Base-by-base conservation (phyloP, 371 early-diverging fungal species). In the Mucor racemosus region DNA sequence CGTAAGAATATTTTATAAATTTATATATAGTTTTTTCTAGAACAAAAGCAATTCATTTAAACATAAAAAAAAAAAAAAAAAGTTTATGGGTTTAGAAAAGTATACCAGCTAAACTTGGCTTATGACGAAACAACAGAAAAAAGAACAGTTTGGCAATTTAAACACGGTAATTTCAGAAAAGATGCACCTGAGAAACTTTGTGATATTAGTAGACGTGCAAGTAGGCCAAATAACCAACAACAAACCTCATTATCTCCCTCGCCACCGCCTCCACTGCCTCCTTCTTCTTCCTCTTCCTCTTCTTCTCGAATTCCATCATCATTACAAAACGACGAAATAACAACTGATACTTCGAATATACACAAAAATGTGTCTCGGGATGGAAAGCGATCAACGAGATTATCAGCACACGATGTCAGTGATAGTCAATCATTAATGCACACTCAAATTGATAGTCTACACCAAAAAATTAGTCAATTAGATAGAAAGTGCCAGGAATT, bases 111-210 rank as follows among this genome's bases (percentile, higher is more conserved):
- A 0, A 59, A 60, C 40, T 33, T 65, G 40, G 19, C 66, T 7
- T 58, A 59, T 7, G 66, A 65, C 33, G 66, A 65, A 9, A 17
- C 66, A 4, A 14, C 19, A 39, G 60, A 54, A 35, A 66, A 60
- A 7, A 40, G 44, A 10, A 60, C 53, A 0, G 84, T 88, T 3
- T 91, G 92, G 90, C 92, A 91, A 67, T 93, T 92, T 67, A 85
- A 83, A 39, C 94, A 94, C 71, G 88, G 88, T 31, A 79, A 82
- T 53, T 93, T 93, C 63, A 81, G 82, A 68, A 76, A 81, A 36
- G 86, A 87, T 65, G 79, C 82, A 38, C 74, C 78, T 21, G 91
- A 91, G 60, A 67, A 86, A 64, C 76, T 93, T 40, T 88, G 82
- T 53, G 78, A 84, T 35, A 88, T 90, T 57, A 86, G 73, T 31